Percentiles rank a stretch among this genome's conserved stretches.
phyloP scores from a whole-genome alignment of 2,329 filamentous ascomycete species.

The Alternaria angustiovoidea region DNA sequence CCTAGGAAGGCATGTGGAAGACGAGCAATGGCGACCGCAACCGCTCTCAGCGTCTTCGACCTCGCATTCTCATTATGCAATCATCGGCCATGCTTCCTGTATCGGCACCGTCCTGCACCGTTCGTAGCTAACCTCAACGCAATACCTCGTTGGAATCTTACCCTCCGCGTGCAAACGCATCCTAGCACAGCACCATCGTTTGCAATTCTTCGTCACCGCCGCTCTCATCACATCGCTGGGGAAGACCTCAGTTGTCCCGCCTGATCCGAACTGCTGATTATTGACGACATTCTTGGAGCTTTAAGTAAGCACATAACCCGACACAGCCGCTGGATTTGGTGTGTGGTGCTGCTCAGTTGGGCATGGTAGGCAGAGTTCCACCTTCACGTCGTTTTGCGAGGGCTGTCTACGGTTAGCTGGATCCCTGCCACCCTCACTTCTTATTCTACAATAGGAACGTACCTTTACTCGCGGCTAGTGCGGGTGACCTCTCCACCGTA shows the following conservation, averaged over 20 bases:
- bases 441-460: not conserved
- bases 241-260: not conserved
- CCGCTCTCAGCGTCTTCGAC: not conserved
- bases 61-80: not conserved
- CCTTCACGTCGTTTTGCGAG: slow-evolving; percentile 8
- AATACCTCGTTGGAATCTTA: not conserved
- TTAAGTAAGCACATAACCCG: not conserved
- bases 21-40: slow-evolving; percentile 5
- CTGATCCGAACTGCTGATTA: not conserved
- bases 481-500: not conserved
- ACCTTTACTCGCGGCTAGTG: slow-evolving; percentile 4
- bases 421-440: slow-evolving; percentile 9
- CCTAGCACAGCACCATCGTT: not conserved
- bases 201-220: slow-evolving; percentile 6
- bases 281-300: not conserved
- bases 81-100: not conserved
- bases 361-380: not conserved
- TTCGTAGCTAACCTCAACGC: not conserved
- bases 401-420: not conserved
- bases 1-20: not conserved
- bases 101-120: not conserved
- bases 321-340: not conserved
- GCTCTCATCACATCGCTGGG: not conserved
- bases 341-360: not conserved
- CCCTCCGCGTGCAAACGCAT: slow-evolving; percentile 3